phyloP scores from a whole-genome alignment of 2,329 filamentous ascomycete species.

The Lachnellula cervina region DNA sequence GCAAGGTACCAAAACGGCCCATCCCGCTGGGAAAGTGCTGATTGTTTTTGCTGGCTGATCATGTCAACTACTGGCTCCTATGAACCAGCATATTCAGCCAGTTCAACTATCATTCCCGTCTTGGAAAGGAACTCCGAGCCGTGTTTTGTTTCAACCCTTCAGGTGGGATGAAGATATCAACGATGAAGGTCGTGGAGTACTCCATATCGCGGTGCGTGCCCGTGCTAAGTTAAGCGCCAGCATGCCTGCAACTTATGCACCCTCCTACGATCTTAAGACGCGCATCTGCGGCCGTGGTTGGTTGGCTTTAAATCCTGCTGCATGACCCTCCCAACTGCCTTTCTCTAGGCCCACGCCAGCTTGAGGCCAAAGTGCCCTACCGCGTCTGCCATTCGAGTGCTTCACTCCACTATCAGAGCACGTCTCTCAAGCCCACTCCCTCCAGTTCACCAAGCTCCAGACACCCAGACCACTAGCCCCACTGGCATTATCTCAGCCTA shows the following conservation, averaged over 20 bases:
- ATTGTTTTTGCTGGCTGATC: neutral
- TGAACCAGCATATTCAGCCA: neutral
- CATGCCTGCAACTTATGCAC: constrained; percentile 17
- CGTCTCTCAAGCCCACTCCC: constrained; percentile 1
- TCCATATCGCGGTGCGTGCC: neutral
- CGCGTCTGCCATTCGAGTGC: constrained; percentile 4
- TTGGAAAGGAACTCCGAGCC: neutral
- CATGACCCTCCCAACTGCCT: constrained; percentile 13
- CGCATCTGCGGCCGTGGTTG: constrained; percentile 24
- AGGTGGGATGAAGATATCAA: neutral
- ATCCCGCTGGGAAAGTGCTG: constrained; percentile 10
- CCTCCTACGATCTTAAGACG: constrained; percentile 23
- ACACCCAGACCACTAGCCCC: neutral
- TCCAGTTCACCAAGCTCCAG: constrained; percentile 1
- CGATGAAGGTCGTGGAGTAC: neutral
- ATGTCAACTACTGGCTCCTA: constrained; percentile 11
- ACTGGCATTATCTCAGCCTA: constrained; percentile 11
- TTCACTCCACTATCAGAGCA: neutral
- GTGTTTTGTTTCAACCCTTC: constrained; percentile 3
- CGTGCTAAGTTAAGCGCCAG: constrained; percentile 14
- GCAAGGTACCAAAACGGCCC: constrained; percentile 13
- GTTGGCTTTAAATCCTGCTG: constrained; percentile 16
- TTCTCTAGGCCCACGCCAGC: constrained; percentile 12
- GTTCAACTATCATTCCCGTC: constrained; percentile 1
- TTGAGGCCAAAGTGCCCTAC: constrained; percentile 10